Conservation (phyloP, 1,284 basidiomycete genomes). For the Sporisorium iseilematis-ciliati region DNA sequence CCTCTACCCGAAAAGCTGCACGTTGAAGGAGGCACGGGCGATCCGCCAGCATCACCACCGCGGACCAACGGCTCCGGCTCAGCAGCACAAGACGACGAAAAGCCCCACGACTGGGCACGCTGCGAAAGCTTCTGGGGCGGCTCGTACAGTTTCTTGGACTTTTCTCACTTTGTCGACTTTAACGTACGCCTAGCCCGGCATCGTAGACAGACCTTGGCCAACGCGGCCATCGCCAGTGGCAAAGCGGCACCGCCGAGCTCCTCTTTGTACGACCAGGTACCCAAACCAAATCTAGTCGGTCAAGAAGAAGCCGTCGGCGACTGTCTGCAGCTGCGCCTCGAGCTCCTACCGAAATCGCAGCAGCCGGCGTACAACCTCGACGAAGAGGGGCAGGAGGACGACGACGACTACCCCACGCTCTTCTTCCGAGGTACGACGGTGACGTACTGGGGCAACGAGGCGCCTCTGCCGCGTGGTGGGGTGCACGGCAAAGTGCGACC, state of each 20-base stretch:
- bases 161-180: slow-evolving; percentile 46
- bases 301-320: slow-evolving; percentile 56
- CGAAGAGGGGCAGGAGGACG: slow-evolving; percentile 37
- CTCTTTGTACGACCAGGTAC: neutral
- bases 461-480: slow-evolving; percentile 44
- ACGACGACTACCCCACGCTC: slow-evolving; percentile 43
- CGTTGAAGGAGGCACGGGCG: neutral
- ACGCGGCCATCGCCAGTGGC: slow-evolving; percentile 8
- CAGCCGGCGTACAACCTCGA: slow-evolving; percentile 27
- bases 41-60: slow-evolving; percentile 1
- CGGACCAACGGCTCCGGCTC: neutral
- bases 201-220: slow-evolving; percentile 14
- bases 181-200: slow-evolving; percentile 39
- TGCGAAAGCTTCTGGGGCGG: slow-evolving; percentile 57
- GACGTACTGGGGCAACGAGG: slow-evolving; percentile 47
- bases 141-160: slow-evolving; percentile 54
- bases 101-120: slow-evolving; percentile 57
- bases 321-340: slow-evolving; percentile 52
- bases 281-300: slow-evolving; percentile 31
- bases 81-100: slow-evolving; percentile 16
- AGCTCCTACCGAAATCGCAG: slow-evolving; percentile 46
- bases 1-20: slow-evolving; percentile 14
- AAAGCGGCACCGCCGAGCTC: neutral
- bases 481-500: slow-evolving; percentile 49
- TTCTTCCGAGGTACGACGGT: slow-evolving; percentile 54